Evolutionary conservation across 768 basidiomycete species (phyloP), one percentile per base, ranked within the genome.

Genomic region (Rossbeevera mucosa): DNA sequence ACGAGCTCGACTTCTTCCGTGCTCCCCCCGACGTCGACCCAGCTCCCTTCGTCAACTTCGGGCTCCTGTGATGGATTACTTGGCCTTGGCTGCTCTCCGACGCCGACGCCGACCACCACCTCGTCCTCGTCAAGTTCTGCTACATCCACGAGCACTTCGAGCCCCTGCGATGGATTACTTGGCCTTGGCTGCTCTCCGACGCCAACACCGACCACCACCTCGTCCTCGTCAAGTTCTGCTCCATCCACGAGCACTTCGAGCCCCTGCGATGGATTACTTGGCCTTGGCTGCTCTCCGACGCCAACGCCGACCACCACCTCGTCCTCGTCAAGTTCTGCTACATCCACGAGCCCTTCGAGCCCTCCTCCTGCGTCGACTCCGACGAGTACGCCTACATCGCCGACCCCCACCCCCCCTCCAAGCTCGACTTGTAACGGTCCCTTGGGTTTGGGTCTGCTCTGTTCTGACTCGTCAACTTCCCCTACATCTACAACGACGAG

Each of bases 201-300:
- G 11, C 21, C 51, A 24, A 28, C 52, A 2, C 29, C 47, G 21
- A 45, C 62, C 24, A 36, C n/a, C n/a, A 9, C 29, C 4, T 29
- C 29, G 29, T 36, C 53, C 7, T 28, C 28, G 28, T 28, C 28
- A 11, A 22, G 2, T 22, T 25, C 42, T 43, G 14, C 11, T 25
- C 13, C 7, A 8, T 9, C 22, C 21, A 9, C 40, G 40, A 33
- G 16, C 5, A 8, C 31, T 33, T 33, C 31, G 7, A 44, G 20
- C 33, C 44, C 62, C 8, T 65, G 64, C 16, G 26, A 13, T 29
- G 65, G 57, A 1, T 33, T 64, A 2, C 47, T 66, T 28, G 63
- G 55, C 28, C 7, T 61, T 22, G 63, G 55, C 16, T 66, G 59
- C 43, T 21, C 56, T n/a, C 24, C 52, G 4, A 21, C 52, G 11